phyloP scores from a whole-genome alignment of 495 filamentous ascomycete species.

The Umbilicaria muhlenbergii region DNA sequence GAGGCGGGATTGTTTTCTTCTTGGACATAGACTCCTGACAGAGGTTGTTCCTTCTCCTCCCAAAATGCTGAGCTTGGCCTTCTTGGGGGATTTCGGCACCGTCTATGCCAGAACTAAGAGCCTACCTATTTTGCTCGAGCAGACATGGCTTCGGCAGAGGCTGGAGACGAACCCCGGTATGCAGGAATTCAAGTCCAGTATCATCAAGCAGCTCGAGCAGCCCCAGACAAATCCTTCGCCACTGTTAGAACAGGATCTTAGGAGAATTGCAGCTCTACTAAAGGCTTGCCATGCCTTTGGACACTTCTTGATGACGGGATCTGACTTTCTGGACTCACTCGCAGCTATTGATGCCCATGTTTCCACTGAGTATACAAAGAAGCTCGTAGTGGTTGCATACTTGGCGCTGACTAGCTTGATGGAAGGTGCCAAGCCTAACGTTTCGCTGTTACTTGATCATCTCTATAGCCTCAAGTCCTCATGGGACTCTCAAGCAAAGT shows the following conservation, averaged over 20 bases:
- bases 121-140: slow-evolving; percentile 25
- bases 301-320: slow-evolving; percentile 58
- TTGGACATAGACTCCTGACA: slow-evolving; percentile 33
- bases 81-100: slow-evolving; percentile 39
- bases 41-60: slow-evolving; percentile 26
- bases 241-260: slow-evolving; percentile 28
- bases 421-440: slow-evolving; percentile 46
- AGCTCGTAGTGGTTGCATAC: slow-evolving; percentile 54
- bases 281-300: slow-evolving; percentile 32
- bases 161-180: slow-evolving; percentile 25
- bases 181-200: slow-evolving; percentile 27
- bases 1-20: slow-evolving; percentile 43
- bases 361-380: slow-evolving; percentile 39
- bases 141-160: slow-evolving; percentile 27
- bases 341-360: slow-evolving; percentile 43
- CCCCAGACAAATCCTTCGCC: slow-evolving; percentile 18
- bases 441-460: slow-evolving; percentile 61
- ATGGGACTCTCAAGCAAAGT: slow-evolving; percentile 30
- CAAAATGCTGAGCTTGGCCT: slow-evolving; percentile 35
- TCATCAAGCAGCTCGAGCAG: slow-evolving; percentile 36
- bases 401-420: slow-evolving; percentile 53
- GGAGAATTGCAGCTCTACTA: slow-evolving; percentile 32
- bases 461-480: slow-evolving; percentile 63
- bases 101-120: slow-evolving; percentile 36
- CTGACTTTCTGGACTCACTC: slow-evolving; percentile 71